phyloP scores from a whole-genome alignment of 208 protist genomes.

The Endotrypanum monterogeii region DNA sequence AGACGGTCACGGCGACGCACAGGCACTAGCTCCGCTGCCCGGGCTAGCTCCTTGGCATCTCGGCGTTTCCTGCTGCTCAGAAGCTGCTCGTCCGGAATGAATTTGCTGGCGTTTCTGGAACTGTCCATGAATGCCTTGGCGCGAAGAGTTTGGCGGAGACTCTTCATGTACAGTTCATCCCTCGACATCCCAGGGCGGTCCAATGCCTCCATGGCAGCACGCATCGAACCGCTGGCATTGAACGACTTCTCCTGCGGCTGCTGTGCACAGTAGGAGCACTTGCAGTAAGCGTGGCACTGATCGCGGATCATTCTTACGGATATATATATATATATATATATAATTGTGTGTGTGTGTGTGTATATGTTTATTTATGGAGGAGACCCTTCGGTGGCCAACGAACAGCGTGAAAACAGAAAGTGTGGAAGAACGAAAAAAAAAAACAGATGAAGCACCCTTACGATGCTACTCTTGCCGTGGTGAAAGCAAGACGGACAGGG shows the following conservation, averaged over 20 bases:
- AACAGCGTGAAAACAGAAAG: neutral
- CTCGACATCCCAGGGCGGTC: slow-evolving; percentile 45
- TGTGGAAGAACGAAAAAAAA: neutral
- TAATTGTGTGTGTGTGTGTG: too few species aligned
- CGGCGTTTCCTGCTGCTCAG: slow-evolving; percentile 71
- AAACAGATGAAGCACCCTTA: neutral
- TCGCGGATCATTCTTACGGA: slow-evolving; percentile 76
- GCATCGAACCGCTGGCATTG: slow-evolving; percentile 29
- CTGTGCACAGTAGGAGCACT: slow-evolving; percentile 74
- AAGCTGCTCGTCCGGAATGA: slow-evolving; percentile 84
- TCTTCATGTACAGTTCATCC: slow-evolving; percentile 79
- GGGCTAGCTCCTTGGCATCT: slow-evolving; percentile 61
- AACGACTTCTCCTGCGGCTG: slow-evolving; percentile 28
- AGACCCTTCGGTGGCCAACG: neutral
- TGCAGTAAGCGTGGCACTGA: slow-evolving; percentile 82
- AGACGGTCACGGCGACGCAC: slow-evolving; percentile 87
- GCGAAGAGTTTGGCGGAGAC: slow-evolving; percentile 58
- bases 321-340: too few species aligned
- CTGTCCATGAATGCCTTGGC: slow-evolving; percentile 61
- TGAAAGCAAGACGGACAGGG: neutral
- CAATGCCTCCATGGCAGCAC: slow-evolving; percentile 38
- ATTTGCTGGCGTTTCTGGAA: slow-evolving; percentile 66
- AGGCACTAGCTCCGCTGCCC: slow-evolving; percentile 62
- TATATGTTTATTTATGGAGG: too few species aligned
- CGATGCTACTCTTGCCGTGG: neutral